Percentiles rank a stretch among this genome's conserved stretches.
These are phyloP conservation scores for Triticum urartu DNA, from an alignment of 176 grass and related monocot species.

Conservation along the genomic window DNA sequence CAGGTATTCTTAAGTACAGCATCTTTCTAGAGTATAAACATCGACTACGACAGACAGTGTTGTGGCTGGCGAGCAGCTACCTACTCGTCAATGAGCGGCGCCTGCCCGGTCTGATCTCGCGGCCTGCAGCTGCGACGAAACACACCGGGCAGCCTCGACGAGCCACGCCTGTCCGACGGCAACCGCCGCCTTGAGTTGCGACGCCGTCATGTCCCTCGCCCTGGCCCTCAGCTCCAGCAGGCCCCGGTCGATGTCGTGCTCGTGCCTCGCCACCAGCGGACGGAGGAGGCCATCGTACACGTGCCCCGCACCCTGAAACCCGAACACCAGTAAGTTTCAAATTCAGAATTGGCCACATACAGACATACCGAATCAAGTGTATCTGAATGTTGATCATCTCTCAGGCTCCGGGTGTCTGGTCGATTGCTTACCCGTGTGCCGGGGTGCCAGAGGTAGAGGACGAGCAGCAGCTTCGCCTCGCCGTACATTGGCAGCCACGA, in stretches of 20 bases:
- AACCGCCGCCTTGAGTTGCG: constrained; percentile 32
- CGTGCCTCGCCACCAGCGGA: constrained; percentile 52
- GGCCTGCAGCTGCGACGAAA: constrained; percentile 23
- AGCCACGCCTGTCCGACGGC: constrained; percentile 33
- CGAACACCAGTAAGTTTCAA: background rate
- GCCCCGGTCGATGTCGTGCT: constrained; percentile 58
- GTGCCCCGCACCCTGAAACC: constrained; percentile 49
- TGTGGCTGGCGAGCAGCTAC: too few relatives aligned
- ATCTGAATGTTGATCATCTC: background rate
- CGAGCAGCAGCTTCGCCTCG: constrained; percentile 61
- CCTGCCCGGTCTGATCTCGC: constrained; percentile 8
- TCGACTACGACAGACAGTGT: too few relatives aligned
- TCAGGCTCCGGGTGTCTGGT: background rate
- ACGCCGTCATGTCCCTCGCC: constrained; percentile 34
- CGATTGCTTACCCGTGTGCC: constrained; percentile 40
- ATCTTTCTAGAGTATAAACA: too few relatives aligned
- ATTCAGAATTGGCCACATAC: background rate
- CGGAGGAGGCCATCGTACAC: constrained; percentile 58
- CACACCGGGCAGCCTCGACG: constrained; percentile 27
- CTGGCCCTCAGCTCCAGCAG: constrained; percentile 51
- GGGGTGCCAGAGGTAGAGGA: constrained; percentile 75
- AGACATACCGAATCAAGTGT: background rate
- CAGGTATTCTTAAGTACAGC: too few relatives aligned
- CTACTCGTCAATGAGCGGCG: constrained; percentile 18
- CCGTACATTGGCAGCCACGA: constrained; percentile 84